These are phyloP conservation scores for Malus sieversii DNA, from an alignment of 306 rosid species.

Conservation along the genomic window DNA sequence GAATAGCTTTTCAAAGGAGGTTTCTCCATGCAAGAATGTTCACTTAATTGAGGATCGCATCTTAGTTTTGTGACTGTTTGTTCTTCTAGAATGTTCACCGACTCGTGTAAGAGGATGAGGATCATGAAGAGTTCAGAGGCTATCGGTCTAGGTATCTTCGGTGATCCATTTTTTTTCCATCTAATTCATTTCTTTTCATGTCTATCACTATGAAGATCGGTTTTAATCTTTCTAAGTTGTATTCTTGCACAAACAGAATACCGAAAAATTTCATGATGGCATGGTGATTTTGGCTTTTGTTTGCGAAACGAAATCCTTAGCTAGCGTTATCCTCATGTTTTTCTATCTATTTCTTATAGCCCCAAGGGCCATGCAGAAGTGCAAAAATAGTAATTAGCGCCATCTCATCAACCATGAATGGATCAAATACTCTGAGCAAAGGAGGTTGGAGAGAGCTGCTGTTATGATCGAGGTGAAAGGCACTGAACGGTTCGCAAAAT, in stretches of 20 bases:
- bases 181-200: background rate
- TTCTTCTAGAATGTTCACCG: conserved; percentile 70
- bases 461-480: conserved; percentile 3
- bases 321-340: background rate
- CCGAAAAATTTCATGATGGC: background rate
- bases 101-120: conserved; percentile 82
- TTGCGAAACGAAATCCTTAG: background rate
- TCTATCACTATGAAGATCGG: background rate
- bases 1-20: background rate
- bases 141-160: conserved; percentile 66
- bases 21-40: background rate
- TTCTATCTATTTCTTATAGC: conserved; percentile 40
- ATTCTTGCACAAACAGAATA: background rate
- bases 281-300: too few relatives aligned
- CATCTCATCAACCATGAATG: conserved; percentile 13
- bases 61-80: conserved; percentile 9
- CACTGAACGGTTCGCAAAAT: background rate
- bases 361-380: conserved; percentile 84
- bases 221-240: too few relatives aligned
- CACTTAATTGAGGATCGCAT: background rate
- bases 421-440: conserved; percentile 20
- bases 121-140: conserved; percentile 97
- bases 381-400: conserved; percentile 50
- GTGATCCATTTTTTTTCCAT: background rate
- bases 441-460: conserved; percentile 12